Evolutionary conservation across 2,329 filamentous ascomycete species (phyloP), one percentile per base, ranked within the genome.

Genomic region (Phaeophleospora eucalypticola): DNA sequence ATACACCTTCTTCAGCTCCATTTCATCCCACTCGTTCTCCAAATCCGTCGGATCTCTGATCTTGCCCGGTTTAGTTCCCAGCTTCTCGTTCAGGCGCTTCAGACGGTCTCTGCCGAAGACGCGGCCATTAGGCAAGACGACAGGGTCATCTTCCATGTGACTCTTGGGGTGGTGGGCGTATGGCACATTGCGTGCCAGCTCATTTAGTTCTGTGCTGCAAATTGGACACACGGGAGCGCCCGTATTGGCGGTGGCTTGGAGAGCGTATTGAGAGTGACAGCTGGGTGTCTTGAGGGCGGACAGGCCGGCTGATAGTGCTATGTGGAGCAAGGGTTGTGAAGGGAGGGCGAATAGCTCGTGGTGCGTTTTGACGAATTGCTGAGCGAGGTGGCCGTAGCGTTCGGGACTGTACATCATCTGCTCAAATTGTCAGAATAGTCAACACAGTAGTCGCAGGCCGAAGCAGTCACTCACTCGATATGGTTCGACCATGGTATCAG

Each of bases 141-240:
- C 79, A 1, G 93, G 79, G 63, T 97, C 90, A 37, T 82, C 82
- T 64, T 95, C 91, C 21, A 97, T 88, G 52, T 89, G 87, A 64
- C 89, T 95, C 75, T 94, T 94, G 21, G 86, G 90, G 67, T 98
- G 93, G 62, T 95, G 87, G 2, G 93, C 93, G 61, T 97, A 97
- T 0, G 93, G 93, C 36, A 98, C 87, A 58, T 85, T 84, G 42
- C 84, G 78, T 2, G 93, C 91, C 27, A 98, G 79, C 61, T 90
- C 87, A 66, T 97, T 97, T 46, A 98, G 80, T 69, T 98, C 93
- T 0, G 86, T 93, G 39, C 86, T 93, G 73, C 93, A 98, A 63
- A 98, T 97, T 2, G 93, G 93, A 60, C 93, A 98, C 35, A 97
- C 82, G 40, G 82, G 84, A 6, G 86, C 69, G 9, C 69, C 84